Evolutionary conservation across 1,284 basidiomycete species (phyloP).

Genomic region (Boletus hoseneyae): DNA sequence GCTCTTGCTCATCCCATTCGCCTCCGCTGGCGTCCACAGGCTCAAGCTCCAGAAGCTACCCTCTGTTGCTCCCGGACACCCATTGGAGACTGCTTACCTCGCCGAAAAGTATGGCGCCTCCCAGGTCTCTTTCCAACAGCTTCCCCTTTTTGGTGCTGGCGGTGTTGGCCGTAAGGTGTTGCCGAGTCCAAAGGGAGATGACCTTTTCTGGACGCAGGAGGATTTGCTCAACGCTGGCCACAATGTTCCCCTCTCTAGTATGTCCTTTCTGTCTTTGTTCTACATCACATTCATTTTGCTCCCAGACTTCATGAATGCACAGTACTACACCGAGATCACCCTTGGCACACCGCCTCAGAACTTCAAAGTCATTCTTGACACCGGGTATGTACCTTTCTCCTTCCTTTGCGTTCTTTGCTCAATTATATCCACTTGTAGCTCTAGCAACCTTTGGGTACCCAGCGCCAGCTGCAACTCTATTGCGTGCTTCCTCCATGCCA

Average conservation of each 20-base stretch:
- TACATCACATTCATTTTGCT: conserved; percentile 1
- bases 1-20: conserved; percentile 66
- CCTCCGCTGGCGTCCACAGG: conserved; percentile 71
- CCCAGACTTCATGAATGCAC: conserved; percentile 94
- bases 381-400: conserved; percentile 48
- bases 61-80: conserved; percentile 55
- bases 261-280: conserved; percentile 31
- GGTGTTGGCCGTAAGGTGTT: conserved; percentile 66
- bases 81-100: conserved; percentile 77
- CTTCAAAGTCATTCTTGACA: conserved; percentile 89
- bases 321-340: conserved; percentile 90
- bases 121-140: conserved; percentile 46
- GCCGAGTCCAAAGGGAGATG: conserved; percentile 52
- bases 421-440: conserved; percentile 41
- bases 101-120: conserved; percentile 80
- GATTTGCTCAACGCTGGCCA: conserved; percentile 77
- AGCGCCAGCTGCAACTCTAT: conserved; percentile 89
- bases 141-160: conserved; percentile 70
- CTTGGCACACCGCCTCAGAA: conserved; percentile 80
- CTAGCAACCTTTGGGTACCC: conserved; percentile 94
- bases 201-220: conserved; percentile 82
- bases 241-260: conserved; percentile 86
- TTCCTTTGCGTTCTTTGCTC: not conserved
- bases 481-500: conserved; percentile 95
- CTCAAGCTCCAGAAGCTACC: conserved; percentile 86